Percentiles rank a stretch among this genome's conserved stretches.
Conservation (phyloP, 352 stramenopile species). For the Poterioochromonas sp. region DNA sequence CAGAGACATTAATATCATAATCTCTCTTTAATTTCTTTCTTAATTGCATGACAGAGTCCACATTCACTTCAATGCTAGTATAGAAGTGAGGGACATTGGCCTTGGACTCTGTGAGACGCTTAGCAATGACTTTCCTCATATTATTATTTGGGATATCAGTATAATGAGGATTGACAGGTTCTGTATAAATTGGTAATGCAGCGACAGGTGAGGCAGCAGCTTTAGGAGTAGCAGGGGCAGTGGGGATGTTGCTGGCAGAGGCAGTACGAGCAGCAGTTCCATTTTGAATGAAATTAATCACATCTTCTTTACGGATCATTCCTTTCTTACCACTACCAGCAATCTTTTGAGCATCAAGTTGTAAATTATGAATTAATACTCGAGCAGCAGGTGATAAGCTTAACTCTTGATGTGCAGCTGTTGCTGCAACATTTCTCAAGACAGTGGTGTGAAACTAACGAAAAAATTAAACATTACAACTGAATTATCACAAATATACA, state of each 20-base stretch:
- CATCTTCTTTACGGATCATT: constrained; percentile 64
- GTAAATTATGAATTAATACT: constrained; percentile 51
- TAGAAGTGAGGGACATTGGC: constrained; percentile 92
- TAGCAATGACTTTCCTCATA: constrained; percentile 98
- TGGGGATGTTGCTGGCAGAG: background rate
- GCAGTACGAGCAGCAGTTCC: constrained; percentile 24
- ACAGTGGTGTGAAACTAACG: constrained; percentile 34
- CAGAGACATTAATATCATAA: constrained; percentile 89
- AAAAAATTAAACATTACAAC: background rate
- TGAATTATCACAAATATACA: background rate
- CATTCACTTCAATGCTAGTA: constrained; percentile 78
- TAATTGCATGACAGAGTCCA: constrained; percentile 70
- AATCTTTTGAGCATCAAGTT: constrained; percentile 52
- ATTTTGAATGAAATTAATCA: constrained; percentile 49
- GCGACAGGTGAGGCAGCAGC: constrained; percentile 20
- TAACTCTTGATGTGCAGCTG: constrained; percentile 35
- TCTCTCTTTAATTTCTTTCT: constrained; percentile 80
- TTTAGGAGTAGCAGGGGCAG: constrained; percentile 1
- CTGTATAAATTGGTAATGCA: constrained; percentile 35
- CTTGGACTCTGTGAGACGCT: constrained; percentile 92
- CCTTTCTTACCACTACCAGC: constrained; percentile 54
- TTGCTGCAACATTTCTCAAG: constrained; percentile 42
- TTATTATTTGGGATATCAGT: constrained; percentile 74
- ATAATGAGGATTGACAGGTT: constrained; percentile 50
- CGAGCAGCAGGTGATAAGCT: constrained; percentile 54